A percentile compares a stretch with the other conserved stretches of the same genome.
These are phyloP conservation scores for Pseudocercospora fijiensis DNA, from an alignment of 2,329 filamentous ascomycete species.

Conservation along the genomic window DNA sequence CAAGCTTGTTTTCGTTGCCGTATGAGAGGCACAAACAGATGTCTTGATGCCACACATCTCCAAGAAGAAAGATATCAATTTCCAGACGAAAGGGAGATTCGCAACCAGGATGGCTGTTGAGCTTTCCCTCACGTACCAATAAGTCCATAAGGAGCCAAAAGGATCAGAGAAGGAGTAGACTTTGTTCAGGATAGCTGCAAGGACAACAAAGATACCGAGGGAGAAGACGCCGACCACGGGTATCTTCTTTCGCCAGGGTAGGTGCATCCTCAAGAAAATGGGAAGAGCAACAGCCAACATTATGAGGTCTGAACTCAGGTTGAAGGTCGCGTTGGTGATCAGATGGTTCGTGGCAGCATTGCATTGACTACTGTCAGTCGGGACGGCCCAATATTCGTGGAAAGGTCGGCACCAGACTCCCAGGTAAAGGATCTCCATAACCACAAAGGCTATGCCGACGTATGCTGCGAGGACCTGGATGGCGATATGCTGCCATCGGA, in stretches of 20 bases:
- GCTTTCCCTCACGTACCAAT: constrained; percentile 61
- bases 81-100: constrained; percentile 62
- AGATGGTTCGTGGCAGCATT: constrained; percentile 41
- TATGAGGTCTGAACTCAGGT: constrained; percentile 49
- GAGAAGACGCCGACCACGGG: constrained; percentile 57
- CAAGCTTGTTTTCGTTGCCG: not conserved
- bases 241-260: constrained; percentile 51
- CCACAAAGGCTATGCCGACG: constrained; percentile 37
- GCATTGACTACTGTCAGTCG: constrained; percentile 42
- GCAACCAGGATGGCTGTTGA: constrained; percentile 61
- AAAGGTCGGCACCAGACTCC: constrained; percentile 44
- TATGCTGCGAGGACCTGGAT: constrained; percentile 40
- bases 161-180: constrained; percentile 60
- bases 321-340: constrained; percentile 43
- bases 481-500: constrained; percentile 38
- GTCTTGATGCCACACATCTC: constrained; percentile 36
- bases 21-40: not conserved
- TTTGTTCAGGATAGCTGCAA: constrained; percentile 61
- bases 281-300: constrained; percentile 48
- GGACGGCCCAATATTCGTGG: constrained; percentile 40
- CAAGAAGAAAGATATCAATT: constrained; percentile 43
- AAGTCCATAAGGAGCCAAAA: constrained; percentile 57
- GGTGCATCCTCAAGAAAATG: constrained; percentile 45
- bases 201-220: constrained; percentile 57
- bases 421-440: constrained; percentile 45